Conservation (phyloP, 208 protist species). For the Wallacemonas sp. region DNA sequence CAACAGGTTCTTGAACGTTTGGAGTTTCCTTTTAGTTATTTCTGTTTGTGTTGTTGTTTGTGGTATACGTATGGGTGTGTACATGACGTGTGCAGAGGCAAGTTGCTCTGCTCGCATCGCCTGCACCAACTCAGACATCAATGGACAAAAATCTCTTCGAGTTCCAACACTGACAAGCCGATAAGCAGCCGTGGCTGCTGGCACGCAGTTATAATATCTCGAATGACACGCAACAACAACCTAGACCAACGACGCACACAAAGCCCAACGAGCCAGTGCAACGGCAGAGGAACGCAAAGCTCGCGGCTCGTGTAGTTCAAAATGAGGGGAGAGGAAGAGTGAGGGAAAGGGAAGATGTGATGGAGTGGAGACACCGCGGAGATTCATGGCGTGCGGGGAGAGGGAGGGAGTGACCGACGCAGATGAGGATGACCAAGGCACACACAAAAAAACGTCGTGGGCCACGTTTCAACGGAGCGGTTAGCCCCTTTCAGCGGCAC, state of each 20-base stretch:
- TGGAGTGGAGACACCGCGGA: neutral
- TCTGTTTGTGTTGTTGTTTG: neutral
- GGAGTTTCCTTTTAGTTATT: neutral
- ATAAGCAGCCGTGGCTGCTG: neutral
- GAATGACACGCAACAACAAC: neutral
- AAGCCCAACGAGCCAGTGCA: too few species aligned
- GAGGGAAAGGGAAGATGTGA: neutral
- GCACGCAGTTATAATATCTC: constrained; percentile 18
- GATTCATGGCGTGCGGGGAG: neutral
- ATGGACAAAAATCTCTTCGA: constrained; percentile 22
- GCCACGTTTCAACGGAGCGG: too few species aligned
- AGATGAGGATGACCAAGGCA: too few species aligned
- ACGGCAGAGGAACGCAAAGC: neutral
- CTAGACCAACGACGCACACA: too few species aligned
- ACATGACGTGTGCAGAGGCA: too few species aligned
- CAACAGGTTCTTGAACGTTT: too few species aligned
- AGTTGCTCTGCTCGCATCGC: too few species aligned
- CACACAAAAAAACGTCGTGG: too few species aligned
- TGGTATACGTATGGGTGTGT: neutral
- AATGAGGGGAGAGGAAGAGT: neutral
- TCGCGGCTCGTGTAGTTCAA: neutral
- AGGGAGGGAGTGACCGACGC: too few species aligned
- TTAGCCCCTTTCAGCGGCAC: too few species aligned
- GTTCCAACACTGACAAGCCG: constrained; percentile 17
- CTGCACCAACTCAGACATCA: too few species aligned